A percentile compares a stretch with the other conserved stretches of the same genome.
Evolutionary conservation across 2,329 filamentous ascomycete species (phyloP).

Genomic region (Exophiala lecanii-corni): DNA sequence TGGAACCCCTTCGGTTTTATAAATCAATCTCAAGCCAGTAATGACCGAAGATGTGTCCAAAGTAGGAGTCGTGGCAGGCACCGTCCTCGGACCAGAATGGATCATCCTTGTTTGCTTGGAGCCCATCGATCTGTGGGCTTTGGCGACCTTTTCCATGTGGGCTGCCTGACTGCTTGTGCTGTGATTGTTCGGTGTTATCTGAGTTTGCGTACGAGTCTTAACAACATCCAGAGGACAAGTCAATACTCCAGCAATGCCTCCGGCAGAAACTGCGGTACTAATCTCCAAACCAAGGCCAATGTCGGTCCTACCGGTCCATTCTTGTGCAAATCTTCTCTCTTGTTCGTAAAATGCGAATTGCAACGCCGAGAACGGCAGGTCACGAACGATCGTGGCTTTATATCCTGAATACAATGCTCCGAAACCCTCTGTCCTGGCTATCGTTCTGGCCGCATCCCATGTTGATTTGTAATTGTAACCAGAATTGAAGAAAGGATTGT

Average conservation of each 20-base stretch:
- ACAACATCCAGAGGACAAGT: conserved; percentile 97
- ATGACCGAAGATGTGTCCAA: conserved; percentile 87
- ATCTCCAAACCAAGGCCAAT: conserved; percentile 84
- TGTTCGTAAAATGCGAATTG: conserved; percentile 99
- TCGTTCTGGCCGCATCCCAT: conserved; percentile 77
- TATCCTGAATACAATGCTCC: conserved; percentile 92
- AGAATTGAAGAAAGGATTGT: conserved; percentile 88
- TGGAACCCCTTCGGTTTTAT: conserved; percentile 77
- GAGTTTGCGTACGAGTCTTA: conserved; percentile 93
- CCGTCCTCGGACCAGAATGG: conserved; percentile 43
- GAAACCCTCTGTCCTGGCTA: conserved; percentile 75
- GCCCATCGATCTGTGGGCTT: conserved; percentile 13
- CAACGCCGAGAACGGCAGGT: conserved; percentile 90
- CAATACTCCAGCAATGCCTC: conserved; percentile 86
- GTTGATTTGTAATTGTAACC: conserved; percentile 95
- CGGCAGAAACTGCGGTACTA: conserved; percentile 80
- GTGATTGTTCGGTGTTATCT: conserved; percentile 58
- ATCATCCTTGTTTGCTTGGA: conserved; percentile 28
- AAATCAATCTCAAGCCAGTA: conserved; percentile 79
- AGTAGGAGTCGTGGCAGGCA: conserved; percentile 69
- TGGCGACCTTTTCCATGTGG: conserved; percentile 21
- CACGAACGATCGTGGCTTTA: conserved; percentile 88
- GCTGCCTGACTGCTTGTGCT: conserved; percentile 27
- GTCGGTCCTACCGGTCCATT: conserved; percentile 72
- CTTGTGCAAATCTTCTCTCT: conserved; percentile 74